These are phyloP conservation scores for Colletotrichum tropicicola DNA, from an alignment of 2,329 filamentous ascomycete species.

Conservation along the genomic window DNA sequence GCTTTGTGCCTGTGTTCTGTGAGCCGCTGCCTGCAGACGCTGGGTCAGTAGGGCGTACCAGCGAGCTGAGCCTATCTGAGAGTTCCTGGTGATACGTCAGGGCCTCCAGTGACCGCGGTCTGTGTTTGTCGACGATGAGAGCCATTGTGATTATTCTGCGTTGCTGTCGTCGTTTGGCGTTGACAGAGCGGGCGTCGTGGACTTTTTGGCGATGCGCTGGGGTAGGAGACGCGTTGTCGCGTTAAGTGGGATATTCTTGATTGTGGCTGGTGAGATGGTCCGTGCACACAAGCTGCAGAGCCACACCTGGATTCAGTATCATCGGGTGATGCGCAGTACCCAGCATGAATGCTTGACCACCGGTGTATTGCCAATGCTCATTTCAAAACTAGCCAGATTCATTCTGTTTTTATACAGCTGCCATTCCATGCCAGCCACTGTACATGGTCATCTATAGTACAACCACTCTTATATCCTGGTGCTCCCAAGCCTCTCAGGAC, in stretches of 20 bases:
- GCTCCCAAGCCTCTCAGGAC: neutral
- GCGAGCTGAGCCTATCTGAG: constrained; percentile 83
- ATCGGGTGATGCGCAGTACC: no score
- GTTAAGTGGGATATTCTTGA: constrained; percentile 43
- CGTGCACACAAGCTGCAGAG: constrained; percentile 22
- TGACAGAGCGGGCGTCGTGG: neutral
- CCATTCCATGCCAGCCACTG: neutral
- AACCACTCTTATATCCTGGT: constrained; percentile 7
- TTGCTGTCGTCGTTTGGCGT: neutral
- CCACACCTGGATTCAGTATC: no score
- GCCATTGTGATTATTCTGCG: constrained; percentile 58
- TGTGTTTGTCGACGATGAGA: constrained; percentile 76
- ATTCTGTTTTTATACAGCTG: constrained; percentile 7
- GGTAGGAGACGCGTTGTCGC: constrained; percentile 37
- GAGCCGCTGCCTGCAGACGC: constrained; percentile 8
- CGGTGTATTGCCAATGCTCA: neutral
- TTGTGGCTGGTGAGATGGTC: constrained; percentile 30
- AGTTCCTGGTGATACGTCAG: constrained; percentile 91
- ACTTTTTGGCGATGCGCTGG: constrained; percentile 27
- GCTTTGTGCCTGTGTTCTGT: constrained; percentile 79
- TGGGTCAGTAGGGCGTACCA: constrained; percentile 63
- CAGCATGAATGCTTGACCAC: neutral
- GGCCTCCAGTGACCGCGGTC: constrained; percentile 77
- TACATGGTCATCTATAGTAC: constrained; percentile 22
- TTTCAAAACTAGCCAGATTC: neutral